phyloP scores from a whole-genome alignment of 192 early-diverging fungal genomes.

The Oehlia diaphana region DNA sequence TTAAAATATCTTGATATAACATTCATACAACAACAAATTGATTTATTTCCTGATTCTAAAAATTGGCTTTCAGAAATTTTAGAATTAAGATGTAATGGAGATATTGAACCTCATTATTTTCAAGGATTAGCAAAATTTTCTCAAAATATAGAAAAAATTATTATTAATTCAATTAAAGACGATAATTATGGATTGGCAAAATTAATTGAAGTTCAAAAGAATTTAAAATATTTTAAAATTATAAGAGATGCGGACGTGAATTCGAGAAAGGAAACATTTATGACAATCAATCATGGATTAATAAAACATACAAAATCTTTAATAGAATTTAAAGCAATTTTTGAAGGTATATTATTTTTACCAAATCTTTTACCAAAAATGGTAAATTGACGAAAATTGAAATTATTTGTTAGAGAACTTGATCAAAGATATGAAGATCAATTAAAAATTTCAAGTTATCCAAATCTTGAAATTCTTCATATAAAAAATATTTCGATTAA shows the following conservation, averaged over 20 bases:
- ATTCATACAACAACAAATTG: neutral
- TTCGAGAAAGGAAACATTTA: too few species aligned
- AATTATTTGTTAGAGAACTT: neutral
- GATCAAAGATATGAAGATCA: neutral
- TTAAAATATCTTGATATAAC: neutral
- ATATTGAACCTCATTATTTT: too few species aligned
- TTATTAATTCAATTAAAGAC: neutral
- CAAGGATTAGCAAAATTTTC: too few species aligned
- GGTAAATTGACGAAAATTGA: neutral
- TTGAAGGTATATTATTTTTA: neutral
- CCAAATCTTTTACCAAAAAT: neutral
- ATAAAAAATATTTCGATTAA: too few species aligned
- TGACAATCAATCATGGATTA: neutral
- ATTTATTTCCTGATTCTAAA: too few species aligned
- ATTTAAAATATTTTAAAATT: neutral
- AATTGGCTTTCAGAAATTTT: too few species aligned
- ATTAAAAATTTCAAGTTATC: neutral
- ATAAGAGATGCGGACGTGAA: neutral
- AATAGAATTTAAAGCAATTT: neutral
- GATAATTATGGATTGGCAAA: neutral
- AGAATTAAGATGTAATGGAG: too few species aligned
- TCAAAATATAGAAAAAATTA: neutral
- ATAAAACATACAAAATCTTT: neutral
- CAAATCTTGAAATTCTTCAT: too few species aligned
- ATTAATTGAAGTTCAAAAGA: neutral